Evolutionary conservation across 768 basidiomycete species (phyloP), one percentile per base, ranked within the genome.

Genomic region (Termitomyces bulborhizus): DNA sequence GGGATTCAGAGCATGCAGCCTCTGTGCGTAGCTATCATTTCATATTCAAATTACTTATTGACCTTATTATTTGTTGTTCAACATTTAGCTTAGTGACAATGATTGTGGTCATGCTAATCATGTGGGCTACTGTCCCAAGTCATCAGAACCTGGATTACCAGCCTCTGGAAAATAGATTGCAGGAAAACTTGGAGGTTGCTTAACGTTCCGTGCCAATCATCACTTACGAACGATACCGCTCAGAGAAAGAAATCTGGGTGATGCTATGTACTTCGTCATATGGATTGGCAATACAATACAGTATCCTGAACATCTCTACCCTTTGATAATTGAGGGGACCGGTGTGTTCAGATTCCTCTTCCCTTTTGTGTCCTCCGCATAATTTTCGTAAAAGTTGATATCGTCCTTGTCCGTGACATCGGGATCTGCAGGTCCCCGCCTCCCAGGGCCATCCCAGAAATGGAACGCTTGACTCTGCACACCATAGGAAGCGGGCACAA

Each of bases 381-480:
- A 92, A 64, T 92, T 92, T 76, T 93, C 90, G 61, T 93, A 93
- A 66, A 93, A 93, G 64, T 91, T 91, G 57, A 79, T 82, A 63
- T 79, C 84, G 60, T 90, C 86, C 64, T 68, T 68, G 9, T 61
- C 62, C 36, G 66, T 60, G 11, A 67, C 60, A 3, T 67, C 69
- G 12, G 65, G 70, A 24, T 69, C 70, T 34, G 62, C 69, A 3
- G 64, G 66, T 6, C 76, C 76, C 6, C 71, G 72, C 48, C 89
- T 73, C 4, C 90, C 90, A 3, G 90, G 90, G 0, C 90, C 90
- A 60, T 91, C 90, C 90, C 90, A 93, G 71, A 93, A 93, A 68
- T 93, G 90, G 69, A 86, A 93, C 7, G 93, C 91, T 61, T 92
- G 86, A 57, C 86, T 88, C 58, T 90, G 86, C 43, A 97, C 94